These are phyloP conservation scores for Penicillium roqueforti DNA, from an alignment of 495 filamentous ascomycete species.

Conservation along the genomic window DNA sequence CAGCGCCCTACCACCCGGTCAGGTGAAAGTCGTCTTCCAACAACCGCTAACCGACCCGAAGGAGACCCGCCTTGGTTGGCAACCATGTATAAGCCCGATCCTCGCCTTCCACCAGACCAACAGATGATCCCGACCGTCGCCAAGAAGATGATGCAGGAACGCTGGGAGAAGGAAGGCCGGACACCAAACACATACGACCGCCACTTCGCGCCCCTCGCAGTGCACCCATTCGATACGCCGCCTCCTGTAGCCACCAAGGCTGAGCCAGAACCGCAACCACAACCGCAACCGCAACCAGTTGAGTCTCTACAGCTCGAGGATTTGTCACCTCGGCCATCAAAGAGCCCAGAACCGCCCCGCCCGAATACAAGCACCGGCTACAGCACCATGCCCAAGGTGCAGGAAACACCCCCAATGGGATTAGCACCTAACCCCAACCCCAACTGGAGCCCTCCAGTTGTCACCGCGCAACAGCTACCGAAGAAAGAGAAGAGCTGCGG, in stretches of 20 bases:
- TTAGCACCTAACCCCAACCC: conserved; percentile 30
- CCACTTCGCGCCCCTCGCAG: conserved; percentile 73
- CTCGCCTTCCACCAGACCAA: conserved; percentile 87
- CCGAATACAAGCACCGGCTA: conserved; percentile 44
- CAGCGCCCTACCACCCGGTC: conserved; percentile 63
- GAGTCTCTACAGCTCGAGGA: conserved; percentile 19
- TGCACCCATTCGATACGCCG: conserved; percentile 41
- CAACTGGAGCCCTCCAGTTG: conserved; percentile 38
- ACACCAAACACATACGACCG: conserved; percentile 77
- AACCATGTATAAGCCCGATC: conserved; percentile 92
- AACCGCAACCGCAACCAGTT: conserved; percentile 18
- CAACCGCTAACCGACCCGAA: conserved; percentile 72
- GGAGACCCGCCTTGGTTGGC: conserved; percentile 95
- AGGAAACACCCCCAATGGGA: conserved; percentile 36
- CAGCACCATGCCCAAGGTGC: conserved; percentile 52
- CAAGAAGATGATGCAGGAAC: conserved; percentile 85
- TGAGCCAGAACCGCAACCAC: conserved; percentile 19
- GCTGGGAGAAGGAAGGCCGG: conserved; percentile 88
- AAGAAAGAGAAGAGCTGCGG: conserved; percentile 47
- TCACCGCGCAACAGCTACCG: conserved; percentile 34
- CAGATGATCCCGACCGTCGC: conserved; percentile 94
- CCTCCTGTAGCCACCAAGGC: conserved; percentile 22
- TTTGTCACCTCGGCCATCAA: conserved; percentile 28
- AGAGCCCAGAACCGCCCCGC: conserved; percentile 34
- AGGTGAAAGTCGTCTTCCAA: conserved; percentile 53